phyloP scores from a whole-genome alignment of 2,329 filamentous ascomycete genomes.

The Graphilbum ipis-grandicollis region DNA sequence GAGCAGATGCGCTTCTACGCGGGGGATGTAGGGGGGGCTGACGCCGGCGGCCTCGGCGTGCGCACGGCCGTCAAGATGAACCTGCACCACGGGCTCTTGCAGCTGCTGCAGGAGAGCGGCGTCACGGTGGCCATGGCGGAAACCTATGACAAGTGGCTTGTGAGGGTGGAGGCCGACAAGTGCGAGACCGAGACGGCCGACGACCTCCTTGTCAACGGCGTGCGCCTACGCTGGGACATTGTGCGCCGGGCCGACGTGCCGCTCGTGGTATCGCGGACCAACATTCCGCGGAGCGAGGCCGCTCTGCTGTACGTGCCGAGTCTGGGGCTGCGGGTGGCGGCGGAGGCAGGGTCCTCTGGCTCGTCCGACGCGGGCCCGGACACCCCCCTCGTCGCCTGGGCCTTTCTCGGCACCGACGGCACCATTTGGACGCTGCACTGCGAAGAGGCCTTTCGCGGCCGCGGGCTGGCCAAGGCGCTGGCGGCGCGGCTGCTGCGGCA shows the following conservation, averaged over 20 bases:
- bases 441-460: slow-evolving; percentile 40
- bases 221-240: slow-evolving; percentile 31
- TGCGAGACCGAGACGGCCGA: slow-evolving; percentile 10
- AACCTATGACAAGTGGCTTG: slow-evolving; percentile 40
- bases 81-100: slow-evolving; percentile 19
- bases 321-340: slow-evolving; percentile 21
- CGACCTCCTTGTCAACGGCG: background rate
- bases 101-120: slow-evolving; percentile 11
- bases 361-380: slow-evolving; percentile 16
- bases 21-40: slow-evolving; percentile 4
- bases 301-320: slow-evolving; percentile 27
- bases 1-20: too few relatives aligned
- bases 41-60: background rate
- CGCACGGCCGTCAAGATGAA: slow-evolving; percentile 19
- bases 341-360: too few relatives aligned
- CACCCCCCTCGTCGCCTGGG: slow-evolving; percentile 41
- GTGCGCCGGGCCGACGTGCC: slow-evolving; percentile 34
- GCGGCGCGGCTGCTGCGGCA: slow-evolving; percentile 39
- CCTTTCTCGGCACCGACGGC: slow-evolving; percentile 42
- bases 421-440: slow-evolving; percentile 44
- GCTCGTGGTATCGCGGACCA: slow-evolving; percentile 34
- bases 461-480: slow-evolving; percentile 45
- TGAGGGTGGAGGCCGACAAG: slow-evolving; percentile 18
- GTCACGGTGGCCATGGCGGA: slow-evolving; percentile 15
- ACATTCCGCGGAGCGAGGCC: slow-evolving; percentile 36